Evolutionary conservation across 202 grass and related monocot species (phyloP), one percentile per base, ranked within the genome.

Genomic region (Musa balbisiana): DNA sequence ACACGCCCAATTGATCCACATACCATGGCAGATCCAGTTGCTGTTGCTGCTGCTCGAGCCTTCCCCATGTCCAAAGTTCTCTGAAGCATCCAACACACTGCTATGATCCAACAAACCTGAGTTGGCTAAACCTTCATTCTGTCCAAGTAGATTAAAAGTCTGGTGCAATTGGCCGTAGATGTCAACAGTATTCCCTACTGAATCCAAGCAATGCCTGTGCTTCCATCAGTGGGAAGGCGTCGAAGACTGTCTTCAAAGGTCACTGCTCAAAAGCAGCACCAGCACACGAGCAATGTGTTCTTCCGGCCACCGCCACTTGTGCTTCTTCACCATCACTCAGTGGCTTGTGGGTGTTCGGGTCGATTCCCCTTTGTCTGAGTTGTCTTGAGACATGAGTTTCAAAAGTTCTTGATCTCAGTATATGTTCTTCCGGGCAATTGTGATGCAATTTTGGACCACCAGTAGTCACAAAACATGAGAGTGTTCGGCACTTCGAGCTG

Each of bases 11-110:
- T 6, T 43, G 4, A 43, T 64, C 2, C 33, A 43, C 33, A 43
- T 43, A 6, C 3, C 90, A 53, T 82, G 63, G 71, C 88, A 91
- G 52, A 76, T 83, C 86, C 86, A 91, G 33, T 81, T 85, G 59
- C 33, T 43, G 33, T 88, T 73, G 66, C 83, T 91, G 72, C 89
- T 91, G 73, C 88, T 91, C 24, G 91, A 94, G 59, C 82, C 91
- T 79, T 85, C 84, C 8, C 86, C 84, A 68, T 89, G 81, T 54
- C 80, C 79, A n/a, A 71, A 80, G 69, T 81, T 84, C 73, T 87
- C 90, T 56, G 82, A 86, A 17, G 78, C 81, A 52, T 87, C 87
- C 15, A 89, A 73, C 33, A 74, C 62, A 13, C 33, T 43, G 33
- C 33, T 43, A 43, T 43, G 4, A 4, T 43, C 33, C 33, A 43